Evolutionary conservation across 768 basidiomycete genomes (phyloP), one percentile per base, ranked within the genome.

Genomic region (Dacryopinax primogenitus): DNA sequence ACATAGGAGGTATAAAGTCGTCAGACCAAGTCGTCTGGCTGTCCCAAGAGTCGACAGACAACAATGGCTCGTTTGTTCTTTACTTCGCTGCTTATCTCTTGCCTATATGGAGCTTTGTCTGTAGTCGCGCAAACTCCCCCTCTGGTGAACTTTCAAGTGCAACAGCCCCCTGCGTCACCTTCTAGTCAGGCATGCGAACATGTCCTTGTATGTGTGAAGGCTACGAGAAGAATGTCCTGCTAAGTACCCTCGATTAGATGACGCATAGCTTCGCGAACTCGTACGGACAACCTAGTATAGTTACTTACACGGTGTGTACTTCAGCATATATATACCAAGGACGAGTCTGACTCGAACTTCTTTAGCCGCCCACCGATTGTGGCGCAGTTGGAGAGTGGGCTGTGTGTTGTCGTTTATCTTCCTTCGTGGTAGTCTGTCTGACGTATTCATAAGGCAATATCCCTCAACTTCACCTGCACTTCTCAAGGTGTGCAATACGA

Each of bases 191-290:
- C 51, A 2, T 58, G 51, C 12, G 72, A 74, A 51, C 75, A 81
- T 70, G 79, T 78, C 16, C 80, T 83, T 68, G 78, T 83, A 69
- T 89, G 88, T 70, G 87, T 51, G 18, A 23, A 30, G 23, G 3
- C 63, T 30, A n/a, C n/a, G 33, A 67, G 12, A 44, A 33, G 34
- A 23, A 28, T 45, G 66, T 64, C 64, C 45, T 36, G 26, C 32
- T 13, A 7, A 35, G 32, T 18, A 33, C 34, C 62, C 23, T 33
- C 32, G 64, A 13, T 9, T 32, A 58, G 51, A 58, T 58, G 51
- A 87, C 87, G 71, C 85, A 82, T 64, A 86, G 86, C 64, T 89
- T 88, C 70, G 87, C 83, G 1, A 82, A 80, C 71, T 88, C 88
- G 1, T 88, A 83, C 67, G 86, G 85, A 70, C 66, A 77, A 21